phyloP scores from a whole-genome alignment of 306 rosid species.

The Sicyos edulis region DNA sequence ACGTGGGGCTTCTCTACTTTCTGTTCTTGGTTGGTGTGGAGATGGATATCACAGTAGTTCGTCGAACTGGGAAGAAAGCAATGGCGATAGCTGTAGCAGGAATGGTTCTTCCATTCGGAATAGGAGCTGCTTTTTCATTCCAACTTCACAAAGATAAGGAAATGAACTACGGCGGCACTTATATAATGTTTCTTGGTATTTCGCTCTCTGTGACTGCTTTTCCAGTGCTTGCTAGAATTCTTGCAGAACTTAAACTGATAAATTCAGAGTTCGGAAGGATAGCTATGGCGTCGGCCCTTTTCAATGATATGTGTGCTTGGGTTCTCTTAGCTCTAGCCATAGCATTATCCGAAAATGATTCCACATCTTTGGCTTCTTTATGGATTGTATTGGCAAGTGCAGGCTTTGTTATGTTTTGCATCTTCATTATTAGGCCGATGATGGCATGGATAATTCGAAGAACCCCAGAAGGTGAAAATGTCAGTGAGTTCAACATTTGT shows the following conservation, averaged over 20 bases:
- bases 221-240: constrained; percentile 70
- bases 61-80: constrained; percentile 50
- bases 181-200: constrained; percentile 59
- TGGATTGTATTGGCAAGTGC: constrained; percentile 64
- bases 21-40: constrained; percentile 75
- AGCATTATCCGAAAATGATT: constrained; percentile 52
- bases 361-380: constrained; percentile 53
- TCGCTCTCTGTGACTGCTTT: constrained; percentile 68
- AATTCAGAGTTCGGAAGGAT: constrained; percentile 67
- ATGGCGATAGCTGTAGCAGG: constrained; percentile 51
- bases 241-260: constrained; percentile 71
- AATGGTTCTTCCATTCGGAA: constrained; percentile 58
- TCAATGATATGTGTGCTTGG: constrained; percentile 88
- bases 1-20: constrained; percentile 72
- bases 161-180: constrained; percentile 20
- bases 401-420: constrained; percentile 52
- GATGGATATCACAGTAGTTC: constrained; percentile 62
- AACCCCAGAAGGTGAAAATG: constrained; percentile 81
- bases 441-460: constrained; percentile 49
- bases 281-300: constrained; percentile 58
- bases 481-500: constrained; percentile 63
- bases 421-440: constrained; percentile 51
- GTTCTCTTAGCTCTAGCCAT: constrained; percentile 68
- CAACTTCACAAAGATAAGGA: neutral
- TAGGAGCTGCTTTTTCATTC: constrained; percentile 36